Percentiles rank a stretch among this genome's conserved stretches.
Evolutionary conservation across 1,139 yeast species (phyloP).

Genomic region (Kluyveromyces sp.): DNA sequence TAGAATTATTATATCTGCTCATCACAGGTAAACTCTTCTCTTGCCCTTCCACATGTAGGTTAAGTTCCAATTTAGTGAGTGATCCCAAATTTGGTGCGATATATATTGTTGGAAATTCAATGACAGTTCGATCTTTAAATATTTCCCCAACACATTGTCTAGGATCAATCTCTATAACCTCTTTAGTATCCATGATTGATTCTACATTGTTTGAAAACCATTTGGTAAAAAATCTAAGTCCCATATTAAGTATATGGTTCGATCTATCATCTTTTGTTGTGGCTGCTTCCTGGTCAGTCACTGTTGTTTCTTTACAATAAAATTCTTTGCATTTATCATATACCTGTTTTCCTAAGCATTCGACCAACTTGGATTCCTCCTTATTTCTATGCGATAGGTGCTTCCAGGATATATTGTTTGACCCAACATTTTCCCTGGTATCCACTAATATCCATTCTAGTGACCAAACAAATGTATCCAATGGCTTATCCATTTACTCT

Average conservation of each 20-base stretch:
- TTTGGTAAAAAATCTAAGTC: conserved; percentile 22
- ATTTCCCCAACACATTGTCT: conserved; percentile 34
- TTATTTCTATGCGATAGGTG: conserved; percentile 36
- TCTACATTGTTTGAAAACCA: conserved; percentile 23
- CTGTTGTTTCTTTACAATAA: conserved; percentile 1
- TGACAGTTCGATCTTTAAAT: conserved; percentile 49
- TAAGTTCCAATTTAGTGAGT: background rate
- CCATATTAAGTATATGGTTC: conserved; percentile 10
- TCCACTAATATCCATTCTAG: conserved; percentile 54
- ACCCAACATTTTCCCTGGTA: conserved; percentile 2
- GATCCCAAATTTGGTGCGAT: conserved; percentile 29
- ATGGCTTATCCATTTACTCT: conserved; percentile 66
- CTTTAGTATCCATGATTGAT: conserved; percentile 21
- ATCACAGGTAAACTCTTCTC: background rate
- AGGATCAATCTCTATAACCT: conserved; percentile 18
- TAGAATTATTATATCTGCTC: background rate
- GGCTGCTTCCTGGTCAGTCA: conserved; percentile 7
- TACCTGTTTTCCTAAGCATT: conserved; percentile 24
- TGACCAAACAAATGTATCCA: conserved; percentile 66
- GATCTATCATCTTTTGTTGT: conserved; percentile 17
- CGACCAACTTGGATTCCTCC: conserved; percentile 22
- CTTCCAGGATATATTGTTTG: conserved; percentile 15
- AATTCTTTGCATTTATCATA: conserved; percentile 21
- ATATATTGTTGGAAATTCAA: conserved; percentile 71
- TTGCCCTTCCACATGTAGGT: background rate